Evolutionary conservation across 2,329 filamentous ascomycete genomes (phyloP), one percentile per base, ranked within the genome.

Genomic region (Dactylella cylindrospora): DNA sequence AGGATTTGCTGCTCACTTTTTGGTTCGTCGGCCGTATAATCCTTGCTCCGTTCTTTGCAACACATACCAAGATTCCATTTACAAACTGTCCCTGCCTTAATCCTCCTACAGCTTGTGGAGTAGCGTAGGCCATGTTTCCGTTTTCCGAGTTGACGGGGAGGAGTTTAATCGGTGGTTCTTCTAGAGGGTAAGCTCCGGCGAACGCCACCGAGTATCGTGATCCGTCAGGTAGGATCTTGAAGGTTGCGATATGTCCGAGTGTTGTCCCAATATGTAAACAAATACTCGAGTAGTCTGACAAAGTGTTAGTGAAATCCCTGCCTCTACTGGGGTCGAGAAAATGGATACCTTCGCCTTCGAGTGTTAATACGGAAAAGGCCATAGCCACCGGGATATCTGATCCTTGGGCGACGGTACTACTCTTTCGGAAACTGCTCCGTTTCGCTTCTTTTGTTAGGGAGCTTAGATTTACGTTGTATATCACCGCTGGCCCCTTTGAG

Each of bases 1-100:
- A 97, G 1, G 84, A 83, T 68, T 93, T 95, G 51, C 90, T 88
- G 0, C 91, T 90, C n/a, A 91, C 93, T 74, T 95, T 97, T 15
- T 84, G 79, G 1, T 81, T 82, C 2, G 89, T 84, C 0, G 93
- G 91, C 66, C 84, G 88, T 77, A 96, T 95, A 41, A 98, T 83
- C 52, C 90, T 83, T n/a, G 84, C 85, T 68, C 90, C 88, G 2
- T 79, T 80, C 32, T 76, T 74, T 1, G 84, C 88, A 72, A 91
- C 87, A 54, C 82, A 88, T 38, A 97, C 79, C 8, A 98, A 74
- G 1, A 86, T 83, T 10, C 93, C 93, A 66, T 93, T 84, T 1
- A 93, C 80, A 70, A 86, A 86, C 7, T 77, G 73, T 1, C 91
- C 90, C 40, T 80, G 84, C 40, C 89, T 79, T 1, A 98, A 77